A percentile compares a stretch with the other conserved stretches of the same genome.
phyloP scores from a whole-genome alignment of 2,329 filamentous ascomycete genomes.

The Aaosphaeria pasadenensis region DNA sequence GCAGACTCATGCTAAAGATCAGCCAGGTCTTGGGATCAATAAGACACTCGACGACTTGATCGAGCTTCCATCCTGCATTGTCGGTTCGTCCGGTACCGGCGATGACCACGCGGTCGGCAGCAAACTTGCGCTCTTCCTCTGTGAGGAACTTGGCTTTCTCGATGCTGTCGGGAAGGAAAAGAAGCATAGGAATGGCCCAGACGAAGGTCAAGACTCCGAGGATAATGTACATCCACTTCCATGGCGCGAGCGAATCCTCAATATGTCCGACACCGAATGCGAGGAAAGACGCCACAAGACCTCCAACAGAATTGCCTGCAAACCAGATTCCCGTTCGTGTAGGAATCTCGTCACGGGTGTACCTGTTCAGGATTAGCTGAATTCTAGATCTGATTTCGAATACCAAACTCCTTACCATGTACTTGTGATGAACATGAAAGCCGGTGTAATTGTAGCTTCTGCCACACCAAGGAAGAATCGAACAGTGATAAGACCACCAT shows the following conservation, averaged over 20 bases:
- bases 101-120: conserved; percentile 21
- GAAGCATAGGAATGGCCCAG: conserved; percentile 16
- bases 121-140: conserved; percentile 18
- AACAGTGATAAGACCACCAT: conserved; percentile 10
- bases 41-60: conserved; percentile 13
- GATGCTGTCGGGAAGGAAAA: conserved; percentile 46
- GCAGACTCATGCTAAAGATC: conserved; percentile 11
- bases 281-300: conserved; percentile 12
- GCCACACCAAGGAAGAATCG: conserved; percentile 14
- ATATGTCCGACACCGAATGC: conserved; percentile 15
- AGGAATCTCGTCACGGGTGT: conserved; percentile 32
- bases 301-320: conserved; percentile 42
- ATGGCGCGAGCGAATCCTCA: conserved; percentile 8
- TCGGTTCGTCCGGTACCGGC: conserved; percentile 17
- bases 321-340: conserved; percentile 23
- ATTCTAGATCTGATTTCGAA: not conserved
- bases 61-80: conserved; percentile 11
- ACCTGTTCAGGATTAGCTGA: conserved; percentile 29
- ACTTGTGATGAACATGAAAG: conserved; percentile 23
- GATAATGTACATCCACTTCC: conserved; percentile 25
- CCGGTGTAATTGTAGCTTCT: conserved; percentile 17
- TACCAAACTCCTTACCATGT: conserved; percentile 10
- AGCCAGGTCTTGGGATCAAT: conserved; percentile 15
- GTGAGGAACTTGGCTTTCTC: conserved; percentile 24
- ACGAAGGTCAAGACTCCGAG: conserved; percentile 23